Conservation (phyloP, 2,329 filamentous ascomycete genomes). For the Aspergillus terreus region DNA sequence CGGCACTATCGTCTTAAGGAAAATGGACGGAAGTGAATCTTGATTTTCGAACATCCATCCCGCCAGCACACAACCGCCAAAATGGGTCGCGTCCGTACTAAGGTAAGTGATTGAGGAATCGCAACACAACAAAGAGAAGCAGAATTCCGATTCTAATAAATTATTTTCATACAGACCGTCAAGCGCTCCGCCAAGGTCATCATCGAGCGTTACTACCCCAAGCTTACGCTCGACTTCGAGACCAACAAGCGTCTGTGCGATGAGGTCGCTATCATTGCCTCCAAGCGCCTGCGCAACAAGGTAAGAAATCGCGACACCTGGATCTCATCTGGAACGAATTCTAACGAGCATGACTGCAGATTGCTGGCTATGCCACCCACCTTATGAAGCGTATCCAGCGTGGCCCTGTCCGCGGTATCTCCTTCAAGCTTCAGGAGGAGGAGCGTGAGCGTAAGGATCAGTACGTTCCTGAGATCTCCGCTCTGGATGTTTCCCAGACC, state of each 20-base stretch:
- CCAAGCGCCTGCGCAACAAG: constrained; percentile 99
- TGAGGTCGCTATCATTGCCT: constrained; percentile 99
- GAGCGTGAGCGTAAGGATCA: constrained; percentile 99
- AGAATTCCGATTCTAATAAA: background rate
- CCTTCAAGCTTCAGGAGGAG: constrained; percentile 99
- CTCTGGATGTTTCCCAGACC: constrained; percentile 94
- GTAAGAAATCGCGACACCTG: constrained; percentile 43
- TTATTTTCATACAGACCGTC: constrained; percentile 49
- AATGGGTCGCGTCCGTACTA: constrained; percentile 49
- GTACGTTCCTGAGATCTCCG: constrained; percentile 98
- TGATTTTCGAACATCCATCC: constrained; percentile 27
- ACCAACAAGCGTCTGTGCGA: constrained; percentile 99
- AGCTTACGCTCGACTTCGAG: constrained; percentile 99
- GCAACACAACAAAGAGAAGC: background rate
- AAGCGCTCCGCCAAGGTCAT: constrained; percentile 97
- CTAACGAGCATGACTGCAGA: constrained; percentile 50
- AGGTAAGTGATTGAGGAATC: constrained; percentile 11
- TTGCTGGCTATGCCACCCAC: constrained; percentile 97
- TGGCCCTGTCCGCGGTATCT: constrained; percentile 98
- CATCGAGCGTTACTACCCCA: constrained; percentile 98
- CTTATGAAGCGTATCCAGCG: constrained; percentile 99
- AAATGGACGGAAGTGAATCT: constrained; percentile 9
- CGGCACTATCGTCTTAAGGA: constrained; percentile 17
- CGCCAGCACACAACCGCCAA: constrained; percentile 35
- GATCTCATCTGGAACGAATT: background rate